Base-by-base conservation (phyloP, 345 rosid genomes). In the Salix brachista region DNA sequence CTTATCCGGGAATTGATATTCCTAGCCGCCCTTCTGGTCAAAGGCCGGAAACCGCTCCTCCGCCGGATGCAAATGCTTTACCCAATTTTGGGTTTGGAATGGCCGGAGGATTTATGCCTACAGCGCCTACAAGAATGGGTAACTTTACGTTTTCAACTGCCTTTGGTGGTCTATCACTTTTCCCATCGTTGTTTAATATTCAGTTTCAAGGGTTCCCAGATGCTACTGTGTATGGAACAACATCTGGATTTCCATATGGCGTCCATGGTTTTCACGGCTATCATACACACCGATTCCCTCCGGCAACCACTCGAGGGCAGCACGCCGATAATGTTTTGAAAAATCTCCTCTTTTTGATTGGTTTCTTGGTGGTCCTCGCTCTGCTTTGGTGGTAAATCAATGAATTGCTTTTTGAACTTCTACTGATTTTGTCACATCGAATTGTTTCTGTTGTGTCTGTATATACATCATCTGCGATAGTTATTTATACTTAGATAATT, bases 201-300 rank as follows among this genome's bases (percentile, higher is more conserved):
- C 98, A 91, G 64, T 85, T 89, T 39, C 92, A 93, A 75, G 94
- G 96, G 16, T 91, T 89, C 72, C 90, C 88, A 0, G 90, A 91
- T 80, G 91, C 97, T 0, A 82, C 91, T 0, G 86, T 86, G 21
- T 91, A 91, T 80, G 94, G 97, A 34, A 83, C 92, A 1, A 76
- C 92, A 21, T 72, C 90, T 0, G 93, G 91, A 39, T 89, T 86
- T 72, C 96, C 97, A 10, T 72, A 83, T 36, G 97, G 85, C 25
- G 67, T 91, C 64, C 83, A 80, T 44, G 67, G 83, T 2, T 88
- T 88, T 72, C 93, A 87, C 65, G 93, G 94, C 36, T 88, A 88
- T 30, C 90, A 83, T 78, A 73, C 85, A 12, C 88, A 77, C 76
- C 86, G 88, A 32, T 84, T 82, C 25, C 89, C 86, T 1, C 84